phyloP scores from a whole-genome alignment of 176 grass and related monocot genomes.

The Thinopyrum elongatum region DNA sequence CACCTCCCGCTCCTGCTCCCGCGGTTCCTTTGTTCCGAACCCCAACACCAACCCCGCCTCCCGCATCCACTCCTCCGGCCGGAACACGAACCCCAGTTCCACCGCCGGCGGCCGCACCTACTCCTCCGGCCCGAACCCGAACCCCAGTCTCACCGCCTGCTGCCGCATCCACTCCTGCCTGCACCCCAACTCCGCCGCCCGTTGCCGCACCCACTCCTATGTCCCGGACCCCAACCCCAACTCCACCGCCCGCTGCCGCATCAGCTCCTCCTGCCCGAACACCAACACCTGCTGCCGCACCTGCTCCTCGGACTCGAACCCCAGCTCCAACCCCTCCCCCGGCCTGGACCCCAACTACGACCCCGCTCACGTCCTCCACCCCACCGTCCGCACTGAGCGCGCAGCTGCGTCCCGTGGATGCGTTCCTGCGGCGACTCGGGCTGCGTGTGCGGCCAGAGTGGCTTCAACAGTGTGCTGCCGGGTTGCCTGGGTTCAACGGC shows the following conservation, averaged over 20 bases:
- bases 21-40: neutral
- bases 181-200: neutral
- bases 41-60: neutral
- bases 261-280: neutral
- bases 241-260: neutral
- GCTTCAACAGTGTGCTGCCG: slow-evolving; percentile 56
- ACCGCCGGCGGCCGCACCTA: neutral
- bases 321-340: neutral
- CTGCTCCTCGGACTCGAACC: neutral
- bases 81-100: slow-evolving; percentile 5
- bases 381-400: neutral
- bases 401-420: slow-evolving; percentile 39
- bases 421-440: slow-evolving; percentile 55
- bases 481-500: slow-evolving; percentile 38
- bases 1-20: neutral
- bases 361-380: neutral
- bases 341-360: neutral
- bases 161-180: neutral
- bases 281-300: neutral
- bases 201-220: slow-evolving; percentile 8
- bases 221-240: neutral
- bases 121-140: neutral
- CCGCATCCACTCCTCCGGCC: slow-evolving; percentile 20
- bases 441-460: slow-evolving; percentile 65
- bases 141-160: neutral